phyloP scores from a whole-genome alignment of 768 basidiomycete species.

The Hypsizygus marmoreus region DNA sequence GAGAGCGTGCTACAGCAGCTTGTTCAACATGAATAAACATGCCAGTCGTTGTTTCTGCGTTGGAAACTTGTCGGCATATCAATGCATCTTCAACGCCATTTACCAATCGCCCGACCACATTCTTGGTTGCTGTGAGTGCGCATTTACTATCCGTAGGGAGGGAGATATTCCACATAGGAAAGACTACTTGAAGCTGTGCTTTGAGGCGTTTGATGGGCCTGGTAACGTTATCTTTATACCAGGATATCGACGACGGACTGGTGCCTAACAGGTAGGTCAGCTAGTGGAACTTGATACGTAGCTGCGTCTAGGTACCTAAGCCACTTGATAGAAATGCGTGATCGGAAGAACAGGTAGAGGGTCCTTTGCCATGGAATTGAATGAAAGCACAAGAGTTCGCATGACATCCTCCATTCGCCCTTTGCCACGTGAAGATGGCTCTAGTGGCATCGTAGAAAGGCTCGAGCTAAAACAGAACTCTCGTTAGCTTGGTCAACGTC shows the following conservation, averaged over 20 bases:
- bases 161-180: constrained; percentile 39
- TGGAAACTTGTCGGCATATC: constrained; percentile 33
- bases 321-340: constrained; percentile 48
- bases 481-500: too few species aligned
- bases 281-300: background rate
- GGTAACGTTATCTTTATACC: constrained; percentile 38
- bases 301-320: constrained; percentile 34
- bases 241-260: constrained; percentile 26
- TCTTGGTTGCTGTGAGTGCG: constrained; percentile 42
- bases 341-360: constrained; percentile 37
- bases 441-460: constrained; percentile 44
- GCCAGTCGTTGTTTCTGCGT: constrained; percentile 28
- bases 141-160: constrained; percentile 44
- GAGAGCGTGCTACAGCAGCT: constrained; percentile 22
- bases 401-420: constrained; percentile 37
- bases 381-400: constrained; percentile 43
- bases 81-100: constrained; percentile 33
- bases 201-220: constrained; percentile 40
- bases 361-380: constrained; percentile 49
- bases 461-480: constrained; percentile 41
- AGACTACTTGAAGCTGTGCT: constrained; percentile 25
- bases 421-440: constrained; percentile 43
- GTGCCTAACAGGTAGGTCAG: constrained; percentile 13
- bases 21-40: constrained; percentile 49
- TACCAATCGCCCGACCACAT: constrained; percentile 45